phyloP scores from a whole-genome alignment of 2,329 filamentous ascomycete species.

The Capronia coronata region DNA sequence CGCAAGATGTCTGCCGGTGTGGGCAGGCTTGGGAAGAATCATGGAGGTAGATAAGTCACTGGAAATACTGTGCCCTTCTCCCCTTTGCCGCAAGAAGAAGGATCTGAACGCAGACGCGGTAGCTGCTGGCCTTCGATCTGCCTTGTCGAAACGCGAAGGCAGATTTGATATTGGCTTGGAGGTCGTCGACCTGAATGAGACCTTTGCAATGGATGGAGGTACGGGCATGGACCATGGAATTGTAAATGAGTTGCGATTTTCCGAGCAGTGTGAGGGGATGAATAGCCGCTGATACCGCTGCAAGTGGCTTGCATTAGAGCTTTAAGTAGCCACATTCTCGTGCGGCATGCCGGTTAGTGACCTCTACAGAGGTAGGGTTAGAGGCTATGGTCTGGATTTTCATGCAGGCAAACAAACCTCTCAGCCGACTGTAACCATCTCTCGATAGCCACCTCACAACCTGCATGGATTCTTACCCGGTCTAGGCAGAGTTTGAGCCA shows the following conservation, averaged over 20 bases:
- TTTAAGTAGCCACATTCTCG: constrained; percentile 4
- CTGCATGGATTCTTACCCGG: background rate
- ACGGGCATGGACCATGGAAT: constrained; percentile 9
- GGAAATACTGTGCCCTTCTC: constrained; percentile 1
- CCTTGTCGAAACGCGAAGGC: constrained; percentile 16
- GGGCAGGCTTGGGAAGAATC: background rate
- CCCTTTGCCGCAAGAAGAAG: background rate
- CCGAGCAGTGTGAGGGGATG: constrained; percentile 13
- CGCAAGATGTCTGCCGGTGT: background rate
- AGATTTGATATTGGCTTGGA: constrained; percentile 20
- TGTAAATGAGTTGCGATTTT: constrained; percentile 3
- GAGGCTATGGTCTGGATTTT: constrained; percentile 2
- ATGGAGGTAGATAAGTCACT: constrained; percentile 1
- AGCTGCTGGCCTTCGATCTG: constrained; percentile 20
- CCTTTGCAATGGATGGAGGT: constrained; percentile 9
- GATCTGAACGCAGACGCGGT: constrained; percentile 46
- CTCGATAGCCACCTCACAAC: background rate
- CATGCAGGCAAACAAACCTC: constrained; percentile 7
- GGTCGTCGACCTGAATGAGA: constrained; percentile 10
- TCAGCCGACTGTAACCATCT: constrained; percentile 1
- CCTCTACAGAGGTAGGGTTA: background rate
- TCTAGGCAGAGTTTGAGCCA: background rate
- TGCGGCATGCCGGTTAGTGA: constrained; percentile 6
- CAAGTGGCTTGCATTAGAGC: constrained; percentile 18
- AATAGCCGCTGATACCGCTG: constrained; percentile 23